A percentile compares a stretch with the other conserved stretches of the same genome.
Conservation (phyloP, 1,139 yeast species). For the Entelexis paramagnoliae region DNA sequence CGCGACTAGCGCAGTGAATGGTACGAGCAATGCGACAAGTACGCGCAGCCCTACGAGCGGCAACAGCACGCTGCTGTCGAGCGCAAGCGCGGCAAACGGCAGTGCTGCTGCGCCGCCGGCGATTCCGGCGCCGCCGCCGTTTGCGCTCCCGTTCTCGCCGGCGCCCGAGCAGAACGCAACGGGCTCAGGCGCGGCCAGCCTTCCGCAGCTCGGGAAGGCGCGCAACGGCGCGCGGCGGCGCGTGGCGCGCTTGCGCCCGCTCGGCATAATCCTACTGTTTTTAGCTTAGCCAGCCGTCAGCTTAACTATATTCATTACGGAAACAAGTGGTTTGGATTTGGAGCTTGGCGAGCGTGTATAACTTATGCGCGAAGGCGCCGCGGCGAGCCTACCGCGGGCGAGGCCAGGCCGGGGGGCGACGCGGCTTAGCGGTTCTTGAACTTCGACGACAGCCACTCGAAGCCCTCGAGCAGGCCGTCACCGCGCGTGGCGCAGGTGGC, state of each 20-base stretch:
- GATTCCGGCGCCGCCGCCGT: background rate
- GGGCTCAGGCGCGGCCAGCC: background rate
- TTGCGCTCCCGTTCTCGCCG: background rate
- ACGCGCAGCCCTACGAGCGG: background rate
- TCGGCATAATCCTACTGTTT: background rate
- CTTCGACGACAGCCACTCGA: slow-evolving; percentile 84
- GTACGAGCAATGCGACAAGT: background rate
- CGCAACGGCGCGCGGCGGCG: background rate
- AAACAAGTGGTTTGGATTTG: slow-evolving; percentile 4
- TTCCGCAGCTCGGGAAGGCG: background rate
- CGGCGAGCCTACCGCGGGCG: background rate
- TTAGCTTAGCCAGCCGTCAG: slow-evolving; percentile 5
- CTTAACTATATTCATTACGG: slow-evolving; percentile 9
- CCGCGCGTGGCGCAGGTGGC: slow-evolving; percentile 92
- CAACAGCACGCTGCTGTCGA: background rate
- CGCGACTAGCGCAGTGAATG: too few species aligned
- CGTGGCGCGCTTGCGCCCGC: background rate
- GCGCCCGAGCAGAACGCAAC: background rate
- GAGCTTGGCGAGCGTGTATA: slow-evolving; percentile 5
- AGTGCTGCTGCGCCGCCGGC: background rate
- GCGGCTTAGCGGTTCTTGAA: slow-evolving; percentile 52
- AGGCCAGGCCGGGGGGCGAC: background rate
- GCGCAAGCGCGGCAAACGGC: background rate
- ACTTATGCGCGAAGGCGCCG: slow-evolving; percentile 3
- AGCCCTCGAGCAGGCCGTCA: slow-evolving; percentile 90